A percentile compares a stretch with the other conserved stretches of the same genome.
These are phyloP conservation scores for Parachlorella kessleri DNA, from an alignment of 139 green algal species.

Conservation along the genomic window DNA sequence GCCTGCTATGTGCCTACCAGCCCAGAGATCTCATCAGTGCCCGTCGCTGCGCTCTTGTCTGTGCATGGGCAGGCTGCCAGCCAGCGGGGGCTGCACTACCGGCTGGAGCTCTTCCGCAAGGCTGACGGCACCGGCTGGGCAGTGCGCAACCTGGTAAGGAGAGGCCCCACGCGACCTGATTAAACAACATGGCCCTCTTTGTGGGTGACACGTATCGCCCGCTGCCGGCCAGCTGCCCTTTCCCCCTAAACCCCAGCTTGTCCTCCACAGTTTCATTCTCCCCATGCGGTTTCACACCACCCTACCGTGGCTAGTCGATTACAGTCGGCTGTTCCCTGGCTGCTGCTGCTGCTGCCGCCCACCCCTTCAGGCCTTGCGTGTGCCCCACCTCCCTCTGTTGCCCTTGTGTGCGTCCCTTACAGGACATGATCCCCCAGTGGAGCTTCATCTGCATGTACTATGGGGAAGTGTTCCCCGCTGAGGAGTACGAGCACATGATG, in stretches of 20 bases:
- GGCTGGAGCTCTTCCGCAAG: constrained; percentile 62
- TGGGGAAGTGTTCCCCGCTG: constrained; percentile 21
- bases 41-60: no score
- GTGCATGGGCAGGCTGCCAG: constrained; percentile 20
- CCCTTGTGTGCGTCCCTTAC: not conserved
- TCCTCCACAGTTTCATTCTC: not conserved
- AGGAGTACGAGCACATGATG: constrained; percentile 26
- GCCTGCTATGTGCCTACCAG: no score
- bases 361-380: no score
- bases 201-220: not conserved
- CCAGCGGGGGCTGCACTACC: constrained; percentile 33
- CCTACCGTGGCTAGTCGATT: no score
- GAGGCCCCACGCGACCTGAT: not conserved
- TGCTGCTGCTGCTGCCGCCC: no score
- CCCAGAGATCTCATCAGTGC: no score
- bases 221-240: no score
- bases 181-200: not conserved
- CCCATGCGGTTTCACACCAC: no score
- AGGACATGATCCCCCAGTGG: constrained; percentile 50
- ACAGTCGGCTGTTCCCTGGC: no score
- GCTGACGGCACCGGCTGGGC: constrained; percentile 47
- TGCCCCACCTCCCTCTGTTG: not conserved
- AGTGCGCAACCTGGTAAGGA: constrained; percentile 44
- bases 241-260: no score
- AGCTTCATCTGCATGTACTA: constrained; percentile 44